Evolutionary conservation across 1,139 yeast species (phyloP), one percentile per base, ranked within the genome.

Genomic region (Saccharomyces hybrid): DNA sequence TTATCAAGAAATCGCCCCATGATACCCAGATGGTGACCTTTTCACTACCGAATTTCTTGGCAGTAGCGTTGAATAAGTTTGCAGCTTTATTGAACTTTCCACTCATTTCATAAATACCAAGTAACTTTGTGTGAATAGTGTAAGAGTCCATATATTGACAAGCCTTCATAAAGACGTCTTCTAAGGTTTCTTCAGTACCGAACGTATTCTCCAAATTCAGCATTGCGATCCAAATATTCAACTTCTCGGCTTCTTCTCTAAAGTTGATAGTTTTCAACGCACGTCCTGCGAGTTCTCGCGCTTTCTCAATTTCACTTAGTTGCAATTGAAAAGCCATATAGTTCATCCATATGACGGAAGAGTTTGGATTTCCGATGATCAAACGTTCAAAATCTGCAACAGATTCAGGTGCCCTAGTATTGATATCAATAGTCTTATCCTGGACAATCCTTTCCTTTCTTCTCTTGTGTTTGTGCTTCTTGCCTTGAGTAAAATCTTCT

Each of bases 301-400:
- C 97, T 73, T 87, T 89, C 54, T 91, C 97, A 57, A 90, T 76
- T 70, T 93, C 99, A 75, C 96, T 87, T 61, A 93, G 78, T 71
- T 91, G 97, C 61, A 93, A 78, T 73, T 90, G 96, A 86, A 91
- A 93, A 2, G 98, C 93, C 97, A 95, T 93, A 73, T 88, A 93
- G 73, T 91, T 89, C 89, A 93, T 91, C 99, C 99, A 93, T 61
- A 90, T 74, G 52, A 91, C 81, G 1, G 99, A 91, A 2, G 97
- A 88, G 74, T 89, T 87, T 54, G 99, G 98, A 67, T 87, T 86
- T 67, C 97, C 96, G 57, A 93, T 80, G 54, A 93, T 78, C 61
- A 93, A 75, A 65, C 99, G 82, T 73, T 93, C 99, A 67, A 89
- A 93, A 72, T 93, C 99, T 55, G 84, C 75, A 50, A 84, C 86